phyloP scores from a whole-genome alignment of 2,329 filamentous ascomycete species.

The Nannizziopsis barbatae region DNA sequence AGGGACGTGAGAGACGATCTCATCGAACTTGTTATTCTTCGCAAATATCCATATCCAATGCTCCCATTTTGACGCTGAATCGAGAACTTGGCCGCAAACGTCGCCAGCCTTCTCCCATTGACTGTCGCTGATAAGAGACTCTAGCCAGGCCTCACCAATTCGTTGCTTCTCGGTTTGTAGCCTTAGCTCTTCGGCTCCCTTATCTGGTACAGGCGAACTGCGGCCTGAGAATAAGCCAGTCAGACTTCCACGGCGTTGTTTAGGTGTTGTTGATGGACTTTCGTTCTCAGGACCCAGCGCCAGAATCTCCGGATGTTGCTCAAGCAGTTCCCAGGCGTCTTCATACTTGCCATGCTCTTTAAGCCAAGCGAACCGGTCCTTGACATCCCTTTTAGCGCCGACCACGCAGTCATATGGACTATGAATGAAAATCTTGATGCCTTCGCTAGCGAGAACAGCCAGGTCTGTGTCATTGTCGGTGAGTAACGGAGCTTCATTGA shows the following conservation, averaged over 20 bases:
- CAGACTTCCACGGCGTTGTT: conserved; percentile 36
- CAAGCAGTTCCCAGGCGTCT: conserved; percentile 77
- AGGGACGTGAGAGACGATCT: conserved; percentile 77
- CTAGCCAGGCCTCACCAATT: conserved; percentile 87
- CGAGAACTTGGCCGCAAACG: conserved; percentile 71
- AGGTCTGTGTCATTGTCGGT: conserved; percentile 31
- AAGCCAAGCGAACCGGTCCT: conserved; percentile 78
- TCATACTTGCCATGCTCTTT: conserved; percentile 69
- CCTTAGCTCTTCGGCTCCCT: conserved; percentile 41
- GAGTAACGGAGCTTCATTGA: conserved; percentile 42
- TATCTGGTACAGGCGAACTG: conserved; percentile 28
- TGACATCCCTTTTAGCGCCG: conserved; percentile 72
- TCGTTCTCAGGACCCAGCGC: conserved; percentile 29
- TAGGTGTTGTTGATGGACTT: conserved; percentile 24
- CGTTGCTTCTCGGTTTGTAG: conserved; percentile 78
- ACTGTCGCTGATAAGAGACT: conserved; percentile 63
- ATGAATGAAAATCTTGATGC: conserved; percentile 81
- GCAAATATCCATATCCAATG: conserved; percentile 93
- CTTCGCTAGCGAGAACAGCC: conserved; percentile 43
- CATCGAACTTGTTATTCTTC: conserved; percentile 72
- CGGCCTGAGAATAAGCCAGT: conserved; percentile 65
- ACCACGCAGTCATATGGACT: conserved; percentile 96
- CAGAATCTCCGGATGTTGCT: conserved; percentile 69
- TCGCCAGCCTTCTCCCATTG: conserved; percentile 70
- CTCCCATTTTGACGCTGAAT: conserved; percentile 74